phyloP scores from a whole-genome alignment of 2,329 filamentous ascomycete species.

The Sclerotinia spermophila region DNA sequence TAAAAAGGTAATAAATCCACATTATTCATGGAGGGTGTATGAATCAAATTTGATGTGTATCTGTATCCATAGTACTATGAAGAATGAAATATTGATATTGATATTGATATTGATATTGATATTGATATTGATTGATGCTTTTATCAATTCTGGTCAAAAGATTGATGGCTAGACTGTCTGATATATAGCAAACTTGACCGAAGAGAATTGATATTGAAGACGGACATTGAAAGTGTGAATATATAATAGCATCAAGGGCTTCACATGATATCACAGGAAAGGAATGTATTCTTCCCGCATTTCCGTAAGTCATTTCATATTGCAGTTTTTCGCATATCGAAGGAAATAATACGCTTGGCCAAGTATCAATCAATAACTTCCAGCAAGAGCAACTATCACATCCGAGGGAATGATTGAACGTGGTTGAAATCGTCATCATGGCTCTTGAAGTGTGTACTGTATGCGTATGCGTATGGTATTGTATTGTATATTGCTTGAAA shows the following conservation, averaged over 20 bases:
- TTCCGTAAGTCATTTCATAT: background rate
- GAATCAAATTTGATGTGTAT: background rate
- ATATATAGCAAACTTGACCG: background rate
- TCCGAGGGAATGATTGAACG: background rate
- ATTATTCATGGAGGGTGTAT: background rate
- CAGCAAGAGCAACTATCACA: background rate
- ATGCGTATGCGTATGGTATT: too few species aligned
- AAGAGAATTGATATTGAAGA: background rate
- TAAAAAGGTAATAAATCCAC: too few species aligned
- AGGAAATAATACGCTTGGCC: background rate
- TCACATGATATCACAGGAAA: background rate
- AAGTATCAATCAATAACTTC: background rate
- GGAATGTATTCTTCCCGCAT: background rate
- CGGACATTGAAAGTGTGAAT: too few species aligned
- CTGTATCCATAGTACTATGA: too few species aligned
- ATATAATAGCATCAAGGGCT: background rate
- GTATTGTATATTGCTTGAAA: background rate
- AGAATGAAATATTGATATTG: background rate
- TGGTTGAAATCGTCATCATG: background rate
- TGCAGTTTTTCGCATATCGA: background rate
- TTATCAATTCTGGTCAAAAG: background rate
- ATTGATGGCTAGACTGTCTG: background rate
- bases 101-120: background rate
- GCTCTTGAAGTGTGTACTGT: background rate
- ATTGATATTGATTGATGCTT: background rate